A percentile compares a stretch with the other conserved stretches of the same genome.
These are phyloP conservation scores for Aureobasidium musti DNA, from an alignment of 2,329 filamentous ascomycete genomes.

Conservation along the genomic window DNA sequence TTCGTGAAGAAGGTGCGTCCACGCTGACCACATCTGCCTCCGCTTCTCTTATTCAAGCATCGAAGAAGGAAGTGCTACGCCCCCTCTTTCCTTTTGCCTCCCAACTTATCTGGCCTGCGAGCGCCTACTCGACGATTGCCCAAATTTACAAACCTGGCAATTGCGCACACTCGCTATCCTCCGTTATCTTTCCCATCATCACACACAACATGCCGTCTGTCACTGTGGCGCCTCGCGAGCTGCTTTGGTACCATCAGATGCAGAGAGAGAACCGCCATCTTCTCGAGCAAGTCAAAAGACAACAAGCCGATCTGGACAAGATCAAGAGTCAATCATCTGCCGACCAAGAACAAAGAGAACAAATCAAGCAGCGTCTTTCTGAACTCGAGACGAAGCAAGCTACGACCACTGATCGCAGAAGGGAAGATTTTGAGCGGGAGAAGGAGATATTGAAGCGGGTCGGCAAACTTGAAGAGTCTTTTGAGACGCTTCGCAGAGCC, in stretches of 20 bases:
- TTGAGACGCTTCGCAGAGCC: background rate
- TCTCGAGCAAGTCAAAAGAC: constrained; percentile 3
- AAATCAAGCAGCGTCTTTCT: background rate
- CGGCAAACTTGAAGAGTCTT: background rate
- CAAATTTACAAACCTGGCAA: no score
- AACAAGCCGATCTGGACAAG: constrained; percentile 18
- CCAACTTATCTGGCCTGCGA: no score
- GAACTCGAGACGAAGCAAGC: constrained; percentile 11
- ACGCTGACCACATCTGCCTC: no score
- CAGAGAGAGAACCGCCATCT: constrained; percentile 19
- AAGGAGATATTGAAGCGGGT: constrained; percentile 25
- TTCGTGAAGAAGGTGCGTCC: background rate
- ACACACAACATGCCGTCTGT: background rate
- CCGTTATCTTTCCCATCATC: no score
- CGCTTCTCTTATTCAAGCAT: no score
- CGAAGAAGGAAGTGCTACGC: no score
- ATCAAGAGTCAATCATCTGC: background rate
- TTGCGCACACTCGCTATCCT: no score
- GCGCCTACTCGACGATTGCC: no score
- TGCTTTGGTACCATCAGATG: constrained; percentile 27
- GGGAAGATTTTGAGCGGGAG: constrained; percentile 24
- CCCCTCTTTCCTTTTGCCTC: no score
- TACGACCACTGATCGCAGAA: constrained; percentile 1
- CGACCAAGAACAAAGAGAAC: background rate
- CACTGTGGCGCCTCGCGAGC: background rate